These are phyloP conservation scores for Cornus florida DNA, from an alignment of 148 eudicot species.

Conservation along the genomic window DNA sequence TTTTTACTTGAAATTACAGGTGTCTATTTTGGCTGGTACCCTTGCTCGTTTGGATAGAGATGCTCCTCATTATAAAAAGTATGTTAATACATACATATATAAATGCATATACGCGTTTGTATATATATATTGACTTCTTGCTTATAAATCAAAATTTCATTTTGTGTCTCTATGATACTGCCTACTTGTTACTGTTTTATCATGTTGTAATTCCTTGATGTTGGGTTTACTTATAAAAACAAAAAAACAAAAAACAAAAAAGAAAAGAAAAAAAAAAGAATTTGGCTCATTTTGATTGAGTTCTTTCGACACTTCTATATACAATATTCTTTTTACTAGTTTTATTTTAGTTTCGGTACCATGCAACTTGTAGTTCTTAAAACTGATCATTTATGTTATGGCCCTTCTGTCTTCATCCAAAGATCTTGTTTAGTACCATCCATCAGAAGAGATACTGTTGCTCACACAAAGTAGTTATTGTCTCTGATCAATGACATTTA, in stretches of 20 bases:
- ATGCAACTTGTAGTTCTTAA: not conserved
- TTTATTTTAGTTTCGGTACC: not conserved
- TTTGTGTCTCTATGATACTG: not conserved
- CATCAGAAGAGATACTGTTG: too few species aligned
- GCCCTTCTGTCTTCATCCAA: not conserved
- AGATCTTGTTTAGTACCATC: not conserved
- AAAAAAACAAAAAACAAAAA: not conserved
- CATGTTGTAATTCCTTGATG: not conserved
- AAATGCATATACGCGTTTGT: too few species aligned
- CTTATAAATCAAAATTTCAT: not conserved
- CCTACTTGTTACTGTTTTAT: not conserved
- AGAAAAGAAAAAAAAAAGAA: not conserved
- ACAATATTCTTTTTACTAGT: not conserved
- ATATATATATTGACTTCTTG: not conserved
- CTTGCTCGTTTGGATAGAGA: slow-evolving; percentile 98
- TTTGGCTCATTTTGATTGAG: slow-evolving; percentile 3
- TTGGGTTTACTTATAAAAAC: not conserved
- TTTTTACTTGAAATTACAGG: slow-evolving; percentile 47
- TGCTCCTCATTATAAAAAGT: slow-evolving; percentile 97
- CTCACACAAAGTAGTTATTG: not conserved
- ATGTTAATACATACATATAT: slow-evolving; percentile 27
- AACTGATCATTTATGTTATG: not conserved
- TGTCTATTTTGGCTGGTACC: slow-evolving; percentile 97
- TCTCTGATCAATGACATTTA: not conserved
- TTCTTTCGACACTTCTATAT: not conserved